Base-by-base conservation (phyloP, 2,329 filamentous ascomycete species). In the Cladophialophora psammophila region DNA sequence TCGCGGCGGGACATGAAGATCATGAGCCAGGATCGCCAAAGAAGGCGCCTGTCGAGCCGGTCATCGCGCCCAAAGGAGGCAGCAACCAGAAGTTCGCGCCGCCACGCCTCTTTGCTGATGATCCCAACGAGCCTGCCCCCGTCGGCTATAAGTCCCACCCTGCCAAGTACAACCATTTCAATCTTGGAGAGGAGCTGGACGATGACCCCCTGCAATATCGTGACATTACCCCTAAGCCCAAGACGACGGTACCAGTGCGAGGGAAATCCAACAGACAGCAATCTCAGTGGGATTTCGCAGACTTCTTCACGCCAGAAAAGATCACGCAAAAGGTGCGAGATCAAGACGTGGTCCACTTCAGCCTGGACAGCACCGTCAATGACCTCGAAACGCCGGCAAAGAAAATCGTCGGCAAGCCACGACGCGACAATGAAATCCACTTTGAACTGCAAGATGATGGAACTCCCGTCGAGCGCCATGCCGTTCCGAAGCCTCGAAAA, bases 271-370 rank as follows among this genome's bases (percentile, higher is more conserved):
- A 62, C 50, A 70, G 70, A 18, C 89, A 92, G 76, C 82, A 85
- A 66, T 88, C 88, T 70, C 90, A 92, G 69, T 97, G 94, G 93
- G 88, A 88, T 57, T 98, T 98, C 78, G 88, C 92, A 68, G 93
- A 97, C 79, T 96, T 96, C 74, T 82, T 83, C 15, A 97, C 94
- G 0, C 94, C 94, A 0, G 86, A 90, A 71, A 97, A 96, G 83
- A 83, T 87, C 56, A 84, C 86, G 4, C 81, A 84, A 54, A 91
- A 90, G 78, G 77, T 86, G 61, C 86, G 89, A 67, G 82, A 85
- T 45, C 87, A 93, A 75, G 89, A 95, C 68, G 85, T 89, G 67
- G 90, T 91, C 63, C 90, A 95, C 77, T 88, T 89, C 76, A 86
- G 84, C 67, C 96, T 92, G 88, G 90, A 90, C 72, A 88, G 90